Percentiles rank a stretch among this genome's conserved stretches.
These are phyloP conservation scores for Ogataea philodendri DNA, from an alignment of 805 yeast species.

Conservation along the genomic window DNA sequence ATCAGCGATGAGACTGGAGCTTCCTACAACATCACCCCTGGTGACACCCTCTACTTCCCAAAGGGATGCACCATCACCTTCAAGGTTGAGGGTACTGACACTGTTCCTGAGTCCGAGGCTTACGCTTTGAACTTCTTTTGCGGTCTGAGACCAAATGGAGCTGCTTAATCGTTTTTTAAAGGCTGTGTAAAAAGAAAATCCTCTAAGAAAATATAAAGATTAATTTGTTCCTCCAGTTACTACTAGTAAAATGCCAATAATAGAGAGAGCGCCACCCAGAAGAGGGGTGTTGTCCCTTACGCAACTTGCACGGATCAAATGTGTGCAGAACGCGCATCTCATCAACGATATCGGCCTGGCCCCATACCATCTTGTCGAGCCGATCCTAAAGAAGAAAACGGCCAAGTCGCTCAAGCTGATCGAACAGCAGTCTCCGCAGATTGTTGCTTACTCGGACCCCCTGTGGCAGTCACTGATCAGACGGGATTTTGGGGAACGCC, in stretches of 20 bases:
- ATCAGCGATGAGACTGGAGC: constrained; percentile 64
- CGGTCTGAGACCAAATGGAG: constrained; percentile 53
- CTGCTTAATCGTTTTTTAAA: constrained; percentile 25
- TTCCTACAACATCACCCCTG: constrained; percentile 55
- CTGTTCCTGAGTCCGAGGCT: constrained; percentile 40
- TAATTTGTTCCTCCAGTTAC: too few relatives aligned
- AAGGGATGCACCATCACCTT: constrained; percentile 69
- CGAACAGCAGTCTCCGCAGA: constrained; percentile 43
- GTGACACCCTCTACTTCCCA: constrained; percentile 65
- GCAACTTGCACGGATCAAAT: constrained; percentile 29
- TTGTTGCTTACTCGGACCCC: constrained; percentile 41
- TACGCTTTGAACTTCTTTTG: constrained; percentile 63
- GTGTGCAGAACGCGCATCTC: constrained; percentile 32
- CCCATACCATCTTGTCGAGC: constrained; percentile 47
- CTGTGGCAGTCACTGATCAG: constrained; percentile 46
- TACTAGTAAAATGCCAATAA: constrained; percentile 5
- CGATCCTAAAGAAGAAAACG: constrained; percentile 44
- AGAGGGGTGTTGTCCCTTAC: constrained; percentile 27
- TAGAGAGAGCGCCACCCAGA: constrained; percentile 22
- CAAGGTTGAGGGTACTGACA: constrained; percentile 42
- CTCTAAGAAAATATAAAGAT: constrained; percentile 6
- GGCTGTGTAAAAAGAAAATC: constrained; percentile 9
- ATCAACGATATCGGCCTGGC: constrained; percentile 35
- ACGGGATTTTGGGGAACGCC: constrained; percentile 49
- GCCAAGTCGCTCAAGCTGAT: constrained; percentile 42